Conservation (phyloP, 192 early-diverging fungal genomes). For the Podila minutissima region DNA sequence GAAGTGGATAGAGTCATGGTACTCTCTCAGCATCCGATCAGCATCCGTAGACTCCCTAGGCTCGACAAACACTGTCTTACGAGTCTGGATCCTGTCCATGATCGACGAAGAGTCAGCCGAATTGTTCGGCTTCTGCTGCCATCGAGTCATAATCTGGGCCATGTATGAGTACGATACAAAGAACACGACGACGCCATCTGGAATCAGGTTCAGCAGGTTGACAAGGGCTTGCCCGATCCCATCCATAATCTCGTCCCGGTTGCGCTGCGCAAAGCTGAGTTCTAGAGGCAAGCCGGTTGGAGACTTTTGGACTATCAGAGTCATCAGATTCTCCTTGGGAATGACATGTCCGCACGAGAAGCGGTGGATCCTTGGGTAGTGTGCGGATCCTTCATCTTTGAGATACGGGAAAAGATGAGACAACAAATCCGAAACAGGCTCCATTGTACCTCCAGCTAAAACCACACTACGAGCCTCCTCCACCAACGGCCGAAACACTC, state of each 20-base stretch:
- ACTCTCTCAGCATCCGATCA: conserved; percentile 69
- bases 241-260: conserved; percentile 56
- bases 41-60: conserved; percentile 61
- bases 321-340: conserved; percentile 76
- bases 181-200: conserved; percentile 89
- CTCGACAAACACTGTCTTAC: conserved; percentile 75
- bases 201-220: conserved; percentile 78
- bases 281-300: conserved; percentile 70
- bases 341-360: conserved; percentile 93
- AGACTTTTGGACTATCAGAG: conserved; percentile 68
- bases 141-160: conserved; percentile 65
- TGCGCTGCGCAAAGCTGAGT: conserved; percentile 75
- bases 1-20: conserved; percentile 58
- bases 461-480: conserved; percentile 84
- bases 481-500: conserved; percentile 80
- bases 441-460: conserved; percentile 94
- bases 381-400: background rate
- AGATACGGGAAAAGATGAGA: conserved; percentile 48
- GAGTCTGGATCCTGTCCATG: conserved; percentile 26
- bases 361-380: conserved; percentile 55
- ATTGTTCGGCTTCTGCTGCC: conserved; percentile 40
- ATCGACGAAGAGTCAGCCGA: conserved; percentile 8
- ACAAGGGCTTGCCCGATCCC: conserved; percentile 77
- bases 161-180: conserved; percentile 87
- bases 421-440: conserved; percentile 68